Evolutionary conservation across 768 basidiomycete genomes (phyloP).

Genomic region (Kwoniella bestiolae): DNA sequence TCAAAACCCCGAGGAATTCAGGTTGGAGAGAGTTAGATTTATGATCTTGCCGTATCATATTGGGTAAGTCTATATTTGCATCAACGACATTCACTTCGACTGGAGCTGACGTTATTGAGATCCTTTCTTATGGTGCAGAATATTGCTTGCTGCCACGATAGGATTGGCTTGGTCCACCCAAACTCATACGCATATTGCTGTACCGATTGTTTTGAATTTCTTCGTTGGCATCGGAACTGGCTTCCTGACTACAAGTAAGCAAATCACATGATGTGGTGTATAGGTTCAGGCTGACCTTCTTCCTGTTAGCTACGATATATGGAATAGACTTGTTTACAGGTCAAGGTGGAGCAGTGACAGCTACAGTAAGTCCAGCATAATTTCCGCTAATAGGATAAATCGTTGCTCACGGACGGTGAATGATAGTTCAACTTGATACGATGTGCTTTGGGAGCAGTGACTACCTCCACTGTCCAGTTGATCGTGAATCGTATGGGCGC

Average conservation of each 20-base stretch:
- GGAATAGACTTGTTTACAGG: conserved; percentile 57
- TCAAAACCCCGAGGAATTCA: conserved; percentile 41
- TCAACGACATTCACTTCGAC: neutral
- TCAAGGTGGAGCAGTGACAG: conserved; percentile 53
- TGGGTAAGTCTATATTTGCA: conserved; percentile 9
- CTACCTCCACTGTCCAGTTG: conserved; percentile 45
- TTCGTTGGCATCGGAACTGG: conserved; percentile 47
- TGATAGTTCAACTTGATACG: conserved; percentile 55
- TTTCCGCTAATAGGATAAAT: neutral
- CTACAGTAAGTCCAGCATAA: conserved; percentile 42
- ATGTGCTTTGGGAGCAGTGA: conserved; percentile 52
- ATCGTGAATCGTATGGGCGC: conserved; percentile 33
- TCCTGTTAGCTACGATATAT: conserved; percentile 38
- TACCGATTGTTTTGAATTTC: conserved; percentile 53
- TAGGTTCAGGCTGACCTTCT: conserved; percentile 10
- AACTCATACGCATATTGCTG: conserved; percentile 48
- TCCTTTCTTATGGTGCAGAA: neutral
- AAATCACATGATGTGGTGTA: neutral
- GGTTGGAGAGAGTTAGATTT: conserved; percentile 31
- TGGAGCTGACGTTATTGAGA: neutral
- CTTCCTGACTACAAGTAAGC: conserved; percentile 33
- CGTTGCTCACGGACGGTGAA: conserved; percentile 19
- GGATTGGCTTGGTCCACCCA: conserved; percentile 52
- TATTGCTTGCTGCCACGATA: conserved; percentile 16
- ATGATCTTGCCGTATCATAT: conserved; percentile 21